Evolutionary conservation across 495 filamentous ascomycete genomes (phyloP), one percentile per base, ranked within the genome.

Genomic region (Aspergillus leporis): DNA sequence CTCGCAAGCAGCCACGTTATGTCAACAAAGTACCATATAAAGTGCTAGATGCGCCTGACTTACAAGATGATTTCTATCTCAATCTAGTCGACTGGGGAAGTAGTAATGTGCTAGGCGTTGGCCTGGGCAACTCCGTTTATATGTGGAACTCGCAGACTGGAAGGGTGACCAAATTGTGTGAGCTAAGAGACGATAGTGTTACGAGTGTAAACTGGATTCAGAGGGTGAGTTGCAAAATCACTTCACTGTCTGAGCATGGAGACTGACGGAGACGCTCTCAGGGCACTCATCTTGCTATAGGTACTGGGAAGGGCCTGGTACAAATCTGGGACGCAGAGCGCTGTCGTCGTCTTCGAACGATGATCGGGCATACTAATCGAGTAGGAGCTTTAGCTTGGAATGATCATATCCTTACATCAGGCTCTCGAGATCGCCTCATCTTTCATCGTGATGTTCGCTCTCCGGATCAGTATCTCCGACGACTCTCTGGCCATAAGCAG

Each of bases 31-130:
- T 97, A 0, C 94, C 94, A 0, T 98, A 92, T 78, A 98, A 98
- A 72, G 94, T 98, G 7, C 80, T 98, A 4, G 94, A 98, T 79
- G 94, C 95, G 0, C 94, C 94, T 14, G 94, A 98, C 60, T 72
- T 98, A 16, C 92, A 92, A 28, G 94, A 98, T 64, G 95, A 98
- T 70, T 98, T 97, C 71, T 98, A 98, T 65, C 76, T 98, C 31
- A 98, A 98, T 64, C 74, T 98, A 25, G 93, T 98, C 2, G 94
- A 98, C 64, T 98, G 94, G 94, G 94, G 95, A n/a, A 93, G 89
- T 64, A 91, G 87, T 61, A 94, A 97, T 73, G 85, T 96, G 22
- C 75, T 98, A 8, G 95, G 92, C 14, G 94, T 98, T 30, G 94
- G 94, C 0, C 74, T 98, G 45, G 92, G 91, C 18, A 90, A 87